Conservation (phyloP, 495 filamentous ascomycete genomes). For the Aspergillus avenaceus region DNA sequence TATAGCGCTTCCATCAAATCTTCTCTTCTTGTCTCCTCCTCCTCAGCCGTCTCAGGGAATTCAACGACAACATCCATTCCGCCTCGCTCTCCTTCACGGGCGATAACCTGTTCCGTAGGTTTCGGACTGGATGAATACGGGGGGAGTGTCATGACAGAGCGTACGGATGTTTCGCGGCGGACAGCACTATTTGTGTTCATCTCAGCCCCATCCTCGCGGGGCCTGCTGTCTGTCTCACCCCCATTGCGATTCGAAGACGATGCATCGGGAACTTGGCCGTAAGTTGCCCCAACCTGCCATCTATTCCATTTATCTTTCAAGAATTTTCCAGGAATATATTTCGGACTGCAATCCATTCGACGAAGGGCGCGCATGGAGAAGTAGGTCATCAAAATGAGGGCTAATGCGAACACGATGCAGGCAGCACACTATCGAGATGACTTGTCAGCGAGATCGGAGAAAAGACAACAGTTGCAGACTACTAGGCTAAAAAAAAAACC, state of each 20-base stretch:
- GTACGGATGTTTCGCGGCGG: constrained; percentile 79
- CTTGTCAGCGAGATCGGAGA: not conserved
- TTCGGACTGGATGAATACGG: constrained; percentile 67
- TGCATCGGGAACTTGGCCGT: constrained; percentile 34
- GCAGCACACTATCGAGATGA: constrained; percentile 24
- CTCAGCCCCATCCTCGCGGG: constrained; percentile 20
- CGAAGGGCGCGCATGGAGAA: constrained; percentile 47
- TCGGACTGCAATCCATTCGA: constrained; percentile 46
- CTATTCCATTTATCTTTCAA: constrained; percentile 58
- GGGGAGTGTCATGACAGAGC: constrained; percentile 89
- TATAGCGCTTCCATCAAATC: constrained; percentile 91
- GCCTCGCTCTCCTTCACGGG: constrained; percentile 82
- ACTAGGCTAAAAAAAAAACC: not conserved
- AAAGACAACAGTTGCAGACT: not conserved
- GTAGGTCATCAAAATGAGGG: constrained; percentile 38
- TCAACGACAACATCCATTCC: constrained; percentile 93
- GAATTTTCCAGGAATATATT: constrained; percentile 53
- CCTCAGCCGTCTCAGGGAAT: constrained; percentile 65
- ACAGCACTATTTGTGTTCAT: constrained; percentile 43
- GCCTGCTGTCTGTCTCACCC: constrained; percentile 24
- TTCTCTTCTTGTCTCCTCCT: constrained; percentile 79
- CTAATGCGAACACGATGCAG: constrained; percentile 33
- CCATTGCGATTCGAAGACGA: constrained; percentile 15
- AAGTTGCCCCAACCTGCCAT: constrained; percentile 49
- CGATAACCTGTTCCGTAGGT: constrained; percentile 79